Base-by-base conservation (phyloP, 73 alveolate species). In the Blepharisma stoltei region DNA sequence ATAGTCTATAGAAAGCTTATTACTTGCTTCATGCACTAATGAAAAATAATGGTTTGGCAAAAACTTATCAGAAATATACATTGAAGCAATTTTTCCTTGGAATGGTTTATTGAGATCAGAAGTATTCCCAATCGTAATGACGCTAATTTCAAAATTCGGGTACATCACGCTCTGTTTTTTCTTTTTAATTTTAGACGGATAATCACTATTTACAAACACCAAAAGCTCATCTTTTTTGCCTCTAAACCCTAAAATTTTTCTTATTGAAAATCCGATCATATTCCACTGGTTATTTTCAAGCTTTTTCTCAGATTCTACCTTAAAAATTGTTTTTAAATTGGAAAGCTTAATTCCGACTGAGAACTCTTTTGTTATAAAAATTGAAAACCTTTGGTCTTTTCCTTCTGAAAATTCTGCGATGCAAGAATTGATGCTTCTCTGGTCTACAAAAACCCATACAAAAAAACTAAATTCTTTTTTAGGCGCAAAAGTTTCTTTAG, bases 401-500 rank as follows among this genome's bases (percentile, higher is more conserved):
- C 45, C 45, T 25, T 60, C 73, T 14, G 46, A 60, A 60, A 60
- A 60, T 9, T 25, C 46, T 38, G 18, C 14, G 45, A 60, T 60
- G 2, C 49, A 20, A n/a, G 46, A n/a, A 9, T 25, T 25, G 38
- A 9, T 25, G 23, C 73, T 25, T 60, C 18, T 60, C 11, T 14
- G 49, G 14, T 14, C 23, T 32, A 32, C 41, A 25, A 60, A 60
- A 25, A 60, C 73, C 73, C 46, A 25, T 0, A 25, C 14, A 60
- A 60, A 8, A 5, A 60, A 14, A 9, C 49, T 60, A 25, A 60
- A 60, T 20, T 60, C 73, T 25, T 60, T 60, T 60, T 60, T 60
- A n/a, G 73, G 73, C 0, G 23, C 14, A 60, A 60, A 60, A 25
- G 41, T 32, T 32, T 32, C 41, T 32, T 32, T 32, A 32, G 41